Evolutionary conservation across 192 early-diverging fungal genomes (phyloP).

Genomic region (Piromyces finnis): DNA sequence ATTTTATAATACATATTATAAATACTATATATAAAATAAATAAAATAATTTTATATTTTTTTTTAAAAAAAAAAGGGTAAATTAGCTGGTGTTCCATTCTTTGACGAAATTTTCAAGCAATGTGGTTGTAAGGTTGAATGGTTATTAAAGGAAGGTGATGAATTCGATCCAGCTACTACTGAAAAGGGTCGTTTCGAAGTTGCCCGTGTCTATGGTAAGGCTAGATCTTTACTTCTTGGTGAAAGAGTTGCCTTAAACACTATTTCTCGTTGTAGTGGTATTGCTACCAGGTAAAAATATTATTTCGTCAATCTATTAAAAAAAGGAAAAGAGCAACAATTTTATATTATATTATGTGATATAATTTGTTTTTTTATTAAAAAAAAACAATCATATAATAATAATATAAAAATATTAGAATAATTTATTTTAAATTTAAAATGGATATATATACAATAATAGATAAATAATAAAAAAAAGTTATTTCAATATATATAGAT

Average conservation of each 20-base stretch:
- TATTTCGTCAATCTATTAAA: too few relatives aligned
- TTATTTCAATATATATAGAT: too few relatives aligned
- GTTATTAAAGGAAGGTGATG: constrained; percentile 59
- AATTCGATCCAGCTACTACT: constrained; percentile 49
- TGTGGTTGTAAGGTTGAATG: constrained; percentile 82
- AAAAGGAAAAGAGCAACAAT: too few relatives aligned
- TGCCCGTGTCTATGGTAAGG: constrained; percentile 66
- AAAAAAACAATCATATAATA: too few relatives aligned
- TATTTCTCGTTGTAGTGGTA: constrained; percentile 80
- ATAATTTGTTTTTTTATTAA: too few relatives aligned
- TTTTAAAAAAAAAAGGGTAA: constrained; percentile 44
- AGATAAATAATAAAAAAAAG: too few relatives aligned
- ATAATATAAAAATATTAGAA: not conserved
- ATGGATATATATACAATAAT: too few relatives aligned
- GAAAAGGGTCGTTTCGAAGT: constrained; percentile 20
- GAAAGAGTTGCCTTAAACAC: constrained; percentile 91
- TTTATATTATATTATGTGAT: too few relatives aligned
- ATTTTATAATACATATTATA: too few relatives aligned
- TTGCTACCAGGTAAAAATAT: constrained; percentile 63
- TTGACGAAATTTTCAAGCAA: constrained; percentile 85
- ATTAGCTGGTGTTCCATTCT: constrained; percentile 86
- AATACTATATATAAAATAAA: too few relatives aligned
- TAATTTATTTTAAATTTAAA: too few relatives aligned
- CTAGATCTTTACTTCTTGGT: constrained; percentile 70
- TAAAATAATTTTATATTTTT: too few relatives aligned